These are phyloP conservation scores for Penicillium concentricum DNA, from an alignment of 2,329 filamentous ascomycete genomes.

Conservation along the genomic window DNA sequence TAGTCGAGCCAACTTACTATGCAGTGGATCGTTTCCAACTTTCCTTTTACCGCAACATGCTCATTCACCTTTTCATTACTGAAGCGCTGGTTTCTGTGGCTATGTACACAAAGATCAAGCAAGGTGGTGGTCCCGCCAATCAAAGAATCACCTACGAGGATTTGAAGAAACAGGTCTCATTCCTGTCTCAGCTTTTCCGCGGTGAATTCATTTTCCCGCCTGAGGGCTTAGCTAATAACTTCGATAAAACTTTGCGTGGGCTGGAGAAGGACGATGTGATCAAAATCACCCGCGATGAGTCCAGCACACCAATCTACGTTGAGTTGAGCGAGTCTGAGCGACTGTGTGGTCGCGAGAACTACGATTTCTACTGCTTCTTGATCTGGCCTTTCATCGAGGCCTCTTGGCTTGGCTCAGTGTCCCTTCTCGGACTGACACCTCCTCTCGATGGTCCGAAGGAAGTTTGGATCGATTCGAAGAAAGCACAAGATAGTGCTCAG, in stretches of 20 bases:
- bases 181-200: conserved; percentile 89
- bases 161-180: conserved; percentile 75
- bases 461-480: conserved; percentile 74
- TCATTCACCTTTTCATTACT: conserved; percentile 94
- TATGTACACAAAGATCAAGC: conserved; percentile 88
- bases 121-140: conserved; percentile 77
- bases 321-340: conserved; percentile 77
- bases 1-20: conserved; percentile 90
- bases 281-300: conserved; percentile 58
- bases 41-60: conserved; percentile 99
- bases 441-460: conserved; percentile 60
- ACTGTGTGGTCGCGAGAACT: conserved; percentile 81
- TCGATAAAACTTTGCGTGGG: conserved; percentile 73
- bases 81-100: conserved; percentile 86
- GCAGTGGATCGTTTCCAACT: conserved; percentile 96
- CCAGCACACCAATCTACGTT: conserved; percentile 60
- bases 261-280: conserved; percentile 80
- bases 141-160: conserved; percentile 76
- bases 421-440: conserved; percentile 80
- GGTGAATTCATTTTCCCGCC: conserved; percentile 96
- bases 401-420: conserved; percentile 86
- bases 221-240: conserved; percentile 75
- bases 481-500: conserved; percentile 78
- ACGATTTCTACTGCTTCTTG: conserved; percentile 97
- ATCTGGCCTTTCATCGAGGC: conserved; percentile 99